phyloP scores from a whole-genome alignment of 371 early-diverging fungal species.

The Rhizopus delemar region DNA sequence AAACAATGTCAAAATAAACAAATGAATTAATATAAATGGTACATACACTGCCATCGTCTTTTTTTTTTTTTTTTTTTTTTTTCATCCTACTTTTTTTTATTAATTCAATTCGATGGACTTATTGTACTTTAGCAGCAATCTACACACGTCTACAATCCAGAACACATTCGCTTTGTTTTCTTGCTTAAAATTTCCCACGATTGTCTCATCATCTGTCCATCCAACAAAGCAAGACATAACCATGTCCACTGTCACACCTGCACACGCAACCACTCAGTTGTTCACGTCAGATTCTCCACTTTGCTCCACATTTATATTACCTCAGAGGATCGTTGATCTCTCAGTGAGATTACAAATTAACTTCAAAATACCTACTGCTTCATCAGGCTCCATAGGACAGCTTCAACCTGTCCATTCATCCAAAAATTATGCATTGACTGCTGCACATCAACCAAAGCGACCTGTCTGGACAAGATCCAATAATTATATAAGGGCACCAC shows the following conservation, averaged over 20 bases:
- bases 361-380: slow-evolving; percentile 2
- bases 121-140: slow-evolving; percentile 12
- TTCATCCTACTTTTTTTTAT: not conserved
- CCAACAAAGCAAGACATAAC: slow-evolving; percentile 1
- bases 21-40: too few relatives aligned
- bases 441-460: slow-evolving; percentile 15
- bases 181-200: not conserved
- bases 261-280: slow-evolving; percentile 20
- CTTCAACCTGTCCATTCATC: slow-evolving; percentile 1
- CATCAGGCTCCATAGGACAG: slow-evolving; percentile 8
- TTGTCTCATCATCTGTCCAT: not conserved
- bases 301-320: slow-evolving; percentile 3
- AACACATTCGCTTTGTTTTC: slow-evolving; percentile 8
- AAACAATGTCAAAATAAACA: too few relatives aligned
- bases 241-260: slow-evolving; percentile 20
- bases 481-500: slow-evolving; percentile 17
- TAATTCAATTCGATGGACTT: not conserved
- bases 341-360: slow-evolving; percentile 13
- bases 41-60: too few relatives aligned
- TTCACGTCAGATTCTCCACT: slow-evolving; percentile 7
- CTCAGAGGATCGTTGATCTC: slow-evolving; percentile 10
- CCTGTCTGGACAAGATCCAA: slow-evolving; percentile 24
- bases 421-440: slow-evolving; percentile 5
- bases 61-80: too few relatives aligned
- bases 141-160: slow-evolving; percentile 16